Percentiles rank a stretch among this genome's conserved stretches.
phyloP scores from a whole-genome alignment of 2,329 filamentous ascomycete genomes.

The Leptographium radiaticola region DNA sequence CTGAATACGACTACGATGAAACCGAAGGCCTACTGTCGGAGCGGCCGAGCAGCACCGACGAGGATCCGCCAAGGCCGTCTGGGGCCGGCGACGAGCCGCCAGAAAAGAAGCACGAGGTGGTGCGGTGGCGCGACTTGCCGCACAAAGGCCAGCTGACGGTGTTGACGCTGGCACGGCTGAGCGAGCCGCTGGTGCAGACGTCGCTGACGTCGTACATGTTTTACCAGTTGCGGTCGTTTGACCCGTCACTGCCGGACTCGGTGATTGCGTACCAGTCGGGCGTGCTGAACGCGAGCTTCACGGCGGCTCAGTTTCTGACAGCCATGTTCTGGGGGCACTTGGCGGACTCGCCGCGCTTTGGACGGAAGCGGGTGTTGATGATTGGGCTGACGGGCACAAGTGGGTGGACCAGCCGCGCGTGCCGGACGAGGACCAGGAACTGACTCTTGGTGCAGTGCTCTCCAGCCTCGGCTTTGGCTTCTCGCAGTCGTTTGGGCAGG shows the following conservation, averaged over 20 bases:
- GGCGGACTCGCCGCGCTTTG: constrained; percentile 47
- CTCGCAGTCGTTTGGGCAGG: constrained; percentile 46
- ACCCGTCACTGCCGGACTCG: constrained; percentile 38
- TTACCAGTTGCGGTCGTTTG: constrained; percentile 75
- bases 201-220: constrained; percentile 71
- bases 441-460: constrained; percentile 21
- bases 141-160: constrained; percentile 66
- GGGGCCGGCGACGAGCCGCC: not conserved
- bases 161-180: constrained; percentile 64
- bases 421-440: too few species aligned
- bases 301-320: constrained; percentile 68
- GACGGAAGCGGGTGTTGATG: constrained; percentile 65
- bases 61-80: not conserved
- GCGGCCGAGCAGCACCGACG: not conserved
- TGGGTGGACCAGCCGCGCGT: constrained; percentile 16
- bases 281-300: constrained; percentile 66
- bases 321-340: constrained; percentile 72
- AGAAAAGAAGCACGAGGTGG: constrained; percentile 11
- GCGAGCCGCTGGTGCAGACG: constrained; percentile 72
- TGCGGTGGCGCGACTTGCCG: constrained; percentile 62
- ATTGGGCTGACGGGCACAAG: constrained; percentile 60
- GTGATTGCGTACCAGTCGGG: constrained; percentile 68
- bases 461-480: constrained; percentile 61
- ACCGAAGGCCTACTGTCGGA: not conserved
- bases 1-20: not conserved